These are phyloP conservation scores for Gloeostereum incarnatum DNA, from an alignment of 768 basidiomycete genomes.

Conservation along the genomic window DNA sequence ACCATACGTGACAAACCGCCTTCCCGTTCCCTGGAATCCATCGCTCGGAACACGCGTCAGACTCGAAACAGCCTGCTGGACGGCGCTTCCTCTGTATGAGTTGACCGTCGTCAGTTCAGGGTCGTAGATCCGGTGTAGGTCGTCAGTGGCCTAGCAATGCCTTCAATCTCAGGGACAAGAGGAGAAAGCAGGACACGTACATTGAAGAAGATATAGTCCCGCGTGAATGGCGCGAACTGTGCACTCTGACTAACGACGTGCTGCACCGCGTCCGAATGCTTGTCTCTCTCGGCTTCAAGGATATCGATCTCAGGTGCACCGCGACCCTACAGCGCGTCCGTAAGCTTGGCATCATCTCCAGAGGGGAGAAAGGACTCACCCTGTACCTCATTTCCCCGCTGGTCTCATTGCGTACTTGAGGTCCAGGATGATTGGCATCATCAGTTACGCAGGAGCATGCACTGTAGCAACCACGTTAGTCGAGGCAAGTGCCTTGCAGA, in stretches of 20 bases:
- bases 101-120: slow-evolving; percentile 24
- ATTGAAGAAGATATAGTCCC: slow-evolving; percentile 29
- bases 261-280: slow-evolving; percentile 31
- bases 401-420: slow-evolving; percentile 24
- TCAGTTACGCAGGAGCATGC: not conserved
- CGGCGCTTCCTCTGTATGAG: slow-evolving; percentile 39
- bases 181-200: slow-evolving; percentile 1
- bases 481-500: too few relatives aligned
- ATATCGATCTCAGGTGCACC: slow-evolving; percentile 81
- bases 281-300: slow-evolving; percentile 67
- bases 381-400: slow-evolving; percentile 1
- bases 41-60: slow-evolving; percentile 37
- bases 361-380: not conserved
- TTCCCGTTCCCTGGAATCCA: slow-evolving; percentile 51
- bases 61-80: slow-evolving; percentile 48
- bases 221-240: slow-evolving; percentile 54
- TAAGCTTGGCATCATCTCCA: not conserved
- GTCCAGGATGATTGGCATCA: slow-evolving; percentile 72
- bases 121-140: slow-evolving; percentile 24
- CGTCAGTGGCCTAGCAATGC: slow-evolving; percentile 12
- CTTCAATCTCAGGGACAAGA: not conserved
- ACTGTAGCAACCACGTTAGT: too few relatives aligned
- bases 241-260: slow-evolving; percentile 66
- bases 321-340: slow-evolving; percentile 35
- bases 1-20: slow-evolving; percentile 40